Evolutionary conservation across 345 rosid species (phyloP), one percentile per base, ranked within the genome.

Genomic region (Citrus sinensis): DNA sequence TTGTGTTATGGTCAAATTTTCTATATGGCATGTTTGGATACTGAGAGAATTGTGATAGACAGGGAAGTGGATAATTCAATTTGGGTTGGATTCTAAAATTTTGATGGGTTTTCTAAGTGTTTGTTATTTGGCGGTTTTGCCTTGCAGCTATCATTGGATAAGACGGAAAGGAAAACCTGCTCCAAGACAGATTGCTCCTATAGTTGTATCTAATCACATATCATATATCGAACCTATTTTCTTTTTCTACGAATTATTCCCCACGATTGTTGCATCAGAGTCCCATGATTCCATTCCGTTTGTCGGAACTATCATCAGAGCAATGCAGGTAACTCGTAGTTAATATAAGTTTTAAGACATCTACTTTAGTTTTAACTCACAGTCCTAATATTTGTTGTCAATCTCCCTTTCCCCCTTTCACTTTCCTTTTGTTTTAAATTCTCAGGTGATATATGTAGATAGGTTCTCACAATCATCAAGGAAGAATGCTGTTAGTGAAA

Each of bases 391-490:
- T 62, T 35, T 19, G 16, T 73, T 54, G n/a, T 49, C 17, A 10
- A 49, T 8, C 54, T 9, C 30, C 5, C 29, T 51, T 11, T 29
- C 30, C 4, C 34, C 9, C 42, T 40, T 10, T 9, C 46, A 42
- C 29, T 75, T 63, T 32, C 5, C 42, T 63, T 75, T 22, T 17
- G 22, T 22, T 75, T 67, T 22, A 32, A 22, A 14, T 86, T 72
- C n/a, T 1, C 87, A 96, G 99, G 99, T 96, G 74, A 96, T 96
- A 80, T 96, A 96, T 88, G 99, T 96, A n/a, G 79, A 94, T 87
- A 90, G 98, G 82, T 91, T 89, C 88, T 90, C 92, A 7, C 95
- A 82, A 55, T 39, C 94, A 32, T 96, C 99, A 56, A 92, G 98
- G 91, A 96, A 90, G 90, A 82, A 85, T 73, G 99, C 99, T 4